Conservation (phyloP, 139 green algal species). For the Zygnema cylindricum region DNA sequence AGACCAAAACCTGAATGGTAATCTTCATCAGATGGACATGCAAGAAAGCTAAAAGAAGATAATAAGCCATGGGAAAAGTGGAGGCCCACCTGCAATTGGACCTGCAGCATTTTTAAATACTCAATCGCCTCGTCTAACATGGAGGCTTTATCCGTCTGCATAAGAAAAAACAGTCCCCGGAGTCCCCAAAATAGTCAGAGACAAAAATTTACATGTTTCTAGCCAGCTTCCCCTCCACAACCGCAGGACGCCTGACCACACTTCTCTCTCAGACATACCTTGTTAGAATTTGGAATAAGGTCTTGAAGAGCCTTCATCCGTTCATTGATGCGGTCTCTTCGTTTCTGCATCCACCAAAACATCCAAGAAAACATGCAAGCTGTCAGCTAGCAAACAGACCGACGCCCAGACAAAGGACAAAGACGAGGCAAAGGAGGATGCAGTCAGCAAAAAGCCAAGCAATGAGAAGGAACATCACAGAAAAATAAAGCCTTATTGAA, state of each 20-base stretch:
- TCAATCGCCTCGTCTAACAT: constrained; percentile 62
- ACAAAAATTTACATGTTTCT: too few species aligned
- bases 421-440: not conserved
- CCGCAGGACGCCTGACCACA: too few species aligned
- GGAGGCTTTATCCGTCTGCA: constrained; percentile 60
- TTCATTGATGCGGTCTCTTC: constrained; percentile 60
- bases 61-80: not conserved
- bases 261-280: constrained; percentile 51
- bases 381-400: not conserved
- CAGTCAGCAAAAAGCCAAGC: not conserved
- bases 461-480: not conserved
- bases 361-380: not conserved
- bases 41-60: too few species aligned
- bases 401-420: not conserved
- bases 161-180: not conserved
- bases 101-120: constrained; percentile 62
- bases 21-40: too few species aligned
- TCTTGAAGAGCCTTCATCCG: constrained; percentile 59
- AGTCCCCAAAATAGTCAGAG: too few species aligned
- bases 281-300: constrained; percentile 62
- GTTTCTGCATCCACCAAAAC: constrained; percentile 38
- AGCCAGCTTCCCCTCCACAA: too few species aligned
- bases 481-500: not conserved
- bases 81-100: constrained; percentile 52
- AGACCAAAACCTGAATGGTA: too few species aligned